Evolutionary conservation across 2,329 filamentous ascomycete species (phyloP).

Genomic region (Akanthomyces muscarius): DNA sequence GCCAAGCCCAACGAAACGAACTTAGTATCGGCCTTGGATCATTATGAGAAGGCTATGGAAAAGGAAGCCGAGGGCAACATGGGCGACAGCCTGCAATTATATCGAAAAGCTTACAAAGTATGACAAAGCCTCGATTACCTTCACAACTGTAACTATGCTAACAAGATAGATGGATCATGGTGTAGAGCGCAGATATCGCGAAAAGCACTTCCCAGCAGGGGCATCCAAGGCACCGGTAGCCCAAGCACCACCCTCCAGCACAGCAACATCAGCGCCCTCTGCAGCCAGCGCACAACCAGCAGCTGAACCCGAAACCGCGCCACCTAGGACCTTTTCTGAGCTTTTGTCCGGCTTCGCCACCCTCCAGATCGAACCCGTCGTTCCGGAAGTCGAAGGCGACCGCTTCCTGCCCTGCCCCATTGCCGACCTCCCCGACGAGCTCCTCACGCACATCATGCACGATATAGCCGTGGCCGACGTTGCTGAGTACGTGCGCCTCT

Average conservation of each 20-base stretch:
- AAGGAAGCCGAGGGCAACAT: slow-evolving; percentile 80
- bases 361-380: slow-evolving; percentile 63
- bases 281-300: slow-evolving; percentile 37
- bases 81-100: slow-evolving; percentile 82
- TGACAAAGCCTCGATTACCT: slow-evolving; percentile 20
- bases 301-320: slow-evolving; percentile 32
- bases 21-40: slow-evolving; percentile 77
- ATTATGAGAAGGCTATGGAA: slow-evolving; percentile 89
- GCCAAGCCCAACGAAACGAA: slow-evolving; percentile 34
- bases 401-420: slow-evolving; percentile 77
- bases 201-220: slow-evolving; percentile 76
- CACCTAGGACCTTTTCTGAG: slow-evolving; percentile 55
- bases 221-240: slow-evolving; percentile 39
- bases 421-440: slow-evolving; percentile 72
- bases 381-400: slow-evolving; percentile 67
- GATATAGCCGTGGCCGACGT: slow-evolving; percentile 72
- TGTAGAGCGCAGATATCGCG: slow-evolving; percentile 83
- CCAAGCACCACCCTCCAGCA: slow-evolving; percentile 20
- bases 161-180: slow-evolving; percentile 66
- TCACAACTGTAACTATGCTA: not conserved
- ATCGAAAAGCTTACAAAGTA: slow-evolving; percentile 86
- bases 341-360: slow-evolving; percentile 73
- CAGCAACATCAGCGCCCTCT: slow-evolving; percentile 22
- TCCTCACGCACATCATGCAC: slow-evolving; percentile 73
- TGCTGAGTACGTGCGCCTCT: slow-evolving; percentile 68